Evolutionary conservation across 2,329 filamentous ascomycete genomes (phyloP).

Genomic region (Scortechinia acanthostroma): DNA sequence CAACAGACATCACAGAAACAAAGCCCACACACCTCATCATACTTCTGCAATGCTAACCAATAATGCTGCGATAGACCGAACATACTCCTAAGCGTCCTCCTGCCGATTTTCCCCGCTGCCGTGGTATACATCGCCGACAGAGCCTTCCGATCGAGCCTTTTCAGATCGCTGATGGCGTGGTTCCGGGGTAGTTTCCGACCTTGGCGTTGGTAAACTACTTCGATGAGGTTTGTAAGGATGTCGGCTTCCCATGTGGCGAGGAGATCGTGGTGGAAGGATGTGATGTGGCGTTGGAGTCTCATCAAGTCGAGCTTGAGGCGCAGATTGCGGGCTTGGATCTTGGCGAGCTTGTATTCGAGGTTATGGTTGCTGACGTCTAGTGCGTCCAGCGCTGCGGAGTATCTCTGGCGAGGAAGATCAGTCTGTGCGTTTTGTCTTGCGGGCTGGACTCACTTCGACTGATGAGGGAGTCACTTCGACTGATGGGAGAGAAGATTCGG

Average conservation of each 20-base stretch:
- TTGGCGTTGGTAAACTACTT: constrained; percentile 14
- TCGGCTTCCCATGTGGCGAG: constrained; percentile 22
- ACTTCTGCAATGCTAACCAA: background rate
- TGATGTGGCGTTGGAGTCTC: background rate
- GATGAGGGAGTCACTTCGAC: no score
- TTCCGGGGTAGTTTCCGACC: constrained; percentile 6
- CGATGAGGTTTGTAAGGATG: constrained; percentile 21
- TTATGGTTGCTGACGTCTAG: constrained; percentile 14
- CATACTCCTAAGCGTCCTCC: background rate
- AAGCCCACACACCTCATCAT: background rate
- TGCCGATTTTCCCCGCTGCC: background rate
- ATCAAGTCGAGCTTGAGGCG: background rate
- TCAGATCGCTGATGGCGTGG: background rate
- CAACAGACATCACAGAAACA: background rate
- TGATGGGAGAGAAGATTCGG: no score
- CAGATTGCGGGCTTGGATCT: constrained; percentile 11
- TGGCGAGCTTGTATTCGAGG: constrained; percentile 12
- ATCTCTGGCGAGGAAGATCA: no score
- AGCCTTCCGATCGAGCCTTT: background rate
- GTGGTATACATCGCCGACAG: background rate
- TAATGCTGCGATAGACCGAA: background rate
- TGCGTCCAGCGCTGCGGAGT: constrained; percentile 4
- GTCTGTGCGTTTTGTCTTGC: no score
- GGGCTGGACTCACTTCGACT: no score
- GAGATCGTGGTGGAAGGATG: constrained; percentile 9